Conservation (phyloP, 139 green algal species). For the Nannochloris sp. region DNA sequence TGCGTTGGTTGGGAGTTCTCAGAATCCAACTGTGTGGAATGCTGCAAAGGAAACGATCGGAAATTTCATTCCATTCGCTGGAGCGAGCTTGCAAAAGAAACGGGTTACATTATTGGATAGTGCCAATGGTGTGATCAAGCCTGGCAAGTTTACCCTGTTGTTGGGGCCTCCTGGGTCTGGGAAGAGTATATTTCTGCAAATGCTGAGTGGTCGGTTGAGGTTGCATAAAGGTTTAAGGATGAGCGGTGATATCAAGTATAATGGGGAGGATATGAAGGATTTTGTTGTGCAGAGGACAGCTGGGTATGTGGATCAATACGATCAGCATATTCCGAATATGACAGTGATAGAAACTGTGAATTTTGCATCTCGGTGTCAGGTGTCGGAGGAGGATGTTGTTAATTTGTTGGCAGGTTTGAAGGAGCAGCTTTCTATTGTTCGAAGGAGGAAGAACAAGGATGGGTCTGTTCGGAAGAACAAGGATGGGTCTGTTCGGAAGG, state of each 20-base stretch:
- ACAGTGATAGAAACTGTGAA: slow-evolving; percentile 66
- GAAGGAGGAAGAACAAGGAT: not conserved
- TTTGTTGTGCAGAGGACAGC: slow-evolving; percentile 48
- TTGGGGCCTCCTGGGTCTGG: slow-evolving; percentile 53
- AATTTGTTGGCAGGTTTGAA: not conserved
- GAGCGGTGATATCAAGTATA: slow-evolving; percentile 51
- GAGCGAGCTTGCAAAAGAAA: slow-evolving; percentile 8
- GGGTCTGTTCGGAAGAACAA: not conserved
- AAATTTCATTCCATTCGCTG: slow-evolving; percentile 1
- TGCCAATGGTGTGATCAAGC: slow-evolving; percentile 20
- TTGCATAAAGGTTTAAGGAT: slow-evolving; percentile 13
- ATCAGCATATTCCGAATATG: slow-evolving; percentile 60
- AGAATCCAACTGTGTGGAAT: slow-evolving; percentile 49
- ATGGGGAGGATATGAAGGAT: slow-evolving; percentile 38
- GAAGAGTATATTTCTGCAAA: slow-evolving; percentile 53
- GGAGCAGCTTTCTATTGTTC: not conserved
- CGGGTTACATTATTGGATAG: slow-evolving; percentile 14
- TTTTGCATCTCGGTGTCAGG: slow-evolving; percentile 43
- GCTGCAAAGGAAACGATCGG: slow-evolving; percentile 32
- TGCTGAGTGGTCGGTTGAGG: slow-evolving; percentile 43
- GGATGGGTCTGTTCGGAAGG: not conserved
- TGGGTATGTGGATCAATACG: slow-evolving; percentile 52
- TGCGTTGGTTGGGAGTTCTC: slow-evolving; percentile 47
- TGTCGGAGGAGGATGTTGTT: not conserved
- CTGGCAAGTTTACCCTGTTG: slow-evolving; percentile 41